Evolutionary conservation across 2,329 filamentous ascomycete genomes (phyloP), one percentile per base, ranked within the genome.

Genomic region (Epichloe hybrida): DNA sequence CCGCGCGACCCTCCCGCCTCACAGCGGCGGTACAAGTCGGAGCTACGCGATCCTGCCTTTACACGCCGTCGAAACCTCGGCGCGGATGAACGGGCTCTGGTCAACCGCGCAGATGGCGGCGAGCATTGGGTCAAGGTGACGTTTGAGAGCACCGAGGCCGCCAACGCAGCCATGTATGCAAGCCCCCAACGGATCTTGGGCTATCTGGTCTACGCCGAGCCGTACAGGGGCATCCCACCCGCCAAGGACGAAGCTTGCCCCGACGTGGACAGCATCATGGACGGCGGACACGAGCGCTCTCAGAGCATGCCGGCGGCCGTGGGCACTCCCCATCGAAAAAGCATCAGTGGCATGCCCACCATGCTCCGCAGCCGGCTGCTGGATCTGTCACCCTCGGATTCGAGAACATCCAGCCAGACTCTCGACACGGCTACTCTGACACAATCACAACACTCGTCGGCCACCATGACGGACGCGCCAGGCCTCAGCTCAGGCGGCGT

Each of bases 41-140:
- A 90, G 57, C 78, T 87, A 54, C 78, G 84, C 55, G 83, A 88
- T 59, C 80, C 85, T 48, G 81, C 85, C 9, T 78, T 84, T 8
- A 81, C 84, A 46, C 79, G 81, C 52, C 76, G 79, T 48, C 71
- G 73, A 40, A 77, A 78, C 9, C 70, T 95, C 49, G 85, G 83
- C 2, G 69, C 77, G n/a, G 83, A 84, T 38, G 87, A 94, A 59
- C 80, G 89, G 51, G 74, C 77, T 49, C 85, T 90, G 64, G 87
- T 91, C 61, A 88, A 90, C 67, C 79, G 77, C 54, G 89, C 88
- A 55, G 84, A 84, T 44, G 86, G 88, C 47, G 91, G 91, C 42
- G 79, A 86, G 58, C 87, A 95, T 71, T 97, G 91, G 91, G 88
- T 96, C 59, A 89, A 89, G 65, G 74, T 90, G 50, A 90, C 86